Evolutionary conservation across 495 filamentous ascomycete genomes (phyloP), one percentile per base, ranked within the genome.

Genomic region (Penicillium paradoxum): DNA sequence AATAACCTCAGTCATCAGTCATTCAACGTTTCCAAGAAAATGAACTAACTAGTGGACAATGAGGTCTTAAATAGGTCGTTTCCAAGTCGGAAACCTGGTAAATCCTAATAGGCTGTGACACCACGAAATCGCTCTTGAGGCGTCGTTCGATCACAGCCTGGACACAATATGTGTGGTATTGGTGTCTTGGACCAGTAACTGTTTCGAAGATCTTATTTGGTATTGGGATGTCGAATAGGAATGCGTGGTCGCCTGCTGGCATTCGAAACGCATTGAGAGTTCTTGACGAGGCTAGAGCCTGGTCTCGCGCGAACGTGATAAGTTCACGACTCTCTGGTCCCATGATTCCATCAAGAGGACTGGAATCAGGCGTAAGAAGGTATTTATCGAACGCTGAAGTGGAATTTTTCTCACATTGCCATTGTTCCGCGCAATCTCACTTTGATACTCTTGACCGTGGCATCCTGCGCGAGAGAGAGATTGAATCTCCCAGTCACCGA

Each of bases 141-240:
- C 45, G 42, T 10, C 54, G 56, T 44, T 60, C 49, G 9, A 67
- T 36, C 4, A 61, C 33, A 4, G 17, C 62, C 14, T 65, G 37
- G 0, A 67, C 62, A 0, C 54, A 11, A 27, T 67, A 67, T 6
- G 50, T 55, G 33, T 65, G 65, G 15, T 63, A 65, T 15, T 50
- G 38, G 37, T 65, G 53, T 3, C 41, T 41, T 19, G 51, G 53
- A 0, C 59, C 59, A 1, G 52, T 53, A 4, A 63, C 40, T 0
- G 62, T 65, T 21, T 60, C 62, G 11, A 51, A 18, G 5, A 59
- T 38, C 15, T 46, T 49, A 0, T 32, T 25, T 17, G 46, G 15
- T 6, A 68, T 39, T 5, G 59, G 51, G 13, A 68, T 58, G 3
- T 54, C 37, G 53, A 68, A 63, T 10, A 58, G 51, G 36, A 68